Evolutionary conservation across 2,329 filamentous ascomycete genomes (phyloP).

Genomic region (Diaporthe eres): DNA sequence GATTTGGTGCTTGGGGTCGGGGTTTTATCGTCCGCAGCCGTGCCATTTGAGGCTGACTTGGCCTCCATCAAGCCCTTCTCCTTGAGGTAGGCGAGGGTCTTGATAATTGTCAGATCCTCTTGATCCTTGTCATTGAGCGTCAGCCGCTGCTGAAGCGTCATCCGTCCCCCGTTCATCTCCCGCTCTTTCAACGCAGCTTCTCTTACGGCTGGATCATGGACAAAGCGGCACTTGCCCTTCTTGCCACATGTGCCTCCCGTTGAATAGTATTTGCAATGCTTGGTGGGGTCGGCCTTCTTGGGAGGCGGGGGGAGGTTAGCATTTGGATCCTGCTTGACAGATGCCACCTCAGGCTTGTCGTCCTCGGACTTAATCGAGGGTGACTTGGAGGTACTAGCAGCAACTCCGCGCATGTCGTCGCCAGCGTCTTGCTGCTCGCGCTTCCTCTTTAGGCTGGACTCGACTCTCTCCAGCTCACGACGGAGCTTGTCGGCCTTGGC

Average conservation of each 20-base stretch:
- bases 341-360: constrained; percentile 71
- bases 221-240: constrained; percentile 82
- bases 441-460: constrained; percentile 78
- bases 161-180: constrained; percentile 74
- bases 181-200: constrained; percentile 75
- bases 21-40: constrained; percentile 46
- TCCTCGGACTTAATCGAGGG: constrained; percentile 66
- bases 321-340: constrained; percentile 60
- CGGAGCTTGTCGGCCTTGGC: constrained; percentile 73
- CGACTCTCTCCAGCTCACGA: constrained; percentile 77
- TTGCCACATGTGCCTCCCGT: constrained; percentile 78
- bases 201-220: constrained; percentile 75
- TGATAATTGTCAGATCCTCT: constrained; percentile 75
- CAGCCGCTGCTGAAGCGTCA: constrained; percentile 76
- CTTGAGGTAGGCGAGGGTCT: constrained; percentile 76
- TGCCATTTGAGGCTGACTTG: constrained; percentile 45
- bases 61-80: constrained; percentile 67
- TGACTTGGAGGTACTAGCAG: constrained; percentile 54
- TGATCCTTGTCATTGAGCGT: constrained; percentile 78
- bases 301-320: constrained; percentile 59
- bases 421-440: constrained; percentile 77
- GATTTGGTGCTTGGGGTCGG: constrained; percentile 40
- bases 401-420: constrained; percentile 71
- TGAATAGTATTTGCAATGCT: constrained; percentile 80
- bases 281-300: constrained; percentile 72